phyloP scores from a whole-genome alignment of 2,329 filamentous ascomycete genomes.

The Aspergillus alliaceus region DNA sequence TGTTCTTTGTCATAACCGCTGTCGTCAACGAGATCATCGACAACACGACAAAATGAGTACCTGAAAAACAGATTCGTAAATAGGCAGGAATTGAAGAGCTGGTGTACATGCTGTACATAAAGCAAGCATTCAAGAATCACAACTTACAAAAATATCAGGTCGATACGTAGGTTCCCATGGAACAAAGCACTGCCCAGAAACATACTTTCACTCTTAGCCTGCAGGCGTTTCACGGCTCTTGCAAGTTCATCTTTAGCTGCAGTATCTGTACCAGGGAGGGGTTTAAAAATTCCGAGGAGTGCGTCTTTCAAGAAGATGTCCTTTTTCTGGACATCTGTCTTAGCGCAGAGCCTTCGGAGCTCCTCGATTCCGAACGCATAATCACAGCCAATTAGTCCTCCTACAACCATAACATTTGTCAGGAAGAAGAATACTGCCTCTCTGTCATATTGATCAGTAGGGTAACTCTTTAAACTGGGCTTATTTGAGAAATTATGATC shows the following conservation, averaged over 20 bases:
- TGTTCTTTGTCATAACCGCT: conserved; percentile 44
- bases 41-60: conserved; percentile 72
- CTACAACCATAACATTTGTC: conserved; percentile 69
- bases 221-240: conserved; percentile 59
- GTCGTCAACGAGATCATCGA: conserved; percentile 72
- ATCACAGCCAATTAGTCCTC: conserved; percentile 68
- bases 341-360: no score
- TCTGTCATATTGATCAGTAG: no score
- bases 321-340: no score
- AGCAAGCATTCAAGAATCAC: no score
- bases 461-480: no score
- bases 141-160: conserved; percentile 63
- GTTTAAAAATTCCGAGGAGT: no score
- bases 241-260: conserved; percentile 56
- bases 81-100: no score
- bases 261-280: no score
- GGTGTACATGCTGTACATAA: no score
- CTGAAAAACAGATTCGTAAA: no score
- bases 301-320: no score
- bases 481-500: no score
- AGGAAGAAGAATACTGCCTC: conserved; percentile 72
- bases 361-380: conserved; percentile 65
- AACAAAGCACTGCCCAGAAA: conserved; percentile 71
- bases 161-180: conserved; percentile 65
- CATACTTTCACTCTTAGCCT: conserved; percentile 70